phyloP scores from a whole-genome alignment of 208 protist species.

The Acanthamoeba lenticulata region DNA sequence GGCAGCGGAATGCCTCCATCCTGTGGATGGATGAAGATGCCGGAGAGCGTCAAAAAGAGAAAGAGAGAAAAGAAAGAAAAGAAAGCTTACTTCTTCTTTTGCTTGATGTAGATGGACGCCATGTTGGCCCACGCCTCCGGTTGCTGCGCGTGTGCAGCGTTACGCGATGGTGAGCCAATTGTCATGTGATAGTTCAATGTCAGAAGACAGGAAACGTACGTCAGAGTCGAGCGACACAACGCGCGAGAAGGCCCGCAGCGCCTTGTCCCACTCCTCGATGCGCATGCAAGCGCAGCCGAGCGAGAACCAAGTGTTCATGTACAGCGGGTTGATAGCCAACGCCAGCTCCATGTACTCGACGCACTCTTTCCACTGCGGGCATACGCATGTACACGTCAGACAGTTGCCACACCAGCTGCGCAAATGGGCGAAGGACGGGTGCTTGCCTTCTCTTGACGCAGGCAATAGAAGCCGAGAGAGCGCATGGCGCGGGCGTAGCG shows the following conservation, averaged over 20 bases:
- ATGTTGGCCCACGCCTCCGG: constrained; percentile 81
- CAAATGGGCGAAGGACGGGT: neutral
- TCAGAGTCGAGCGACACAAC: constrained; percentile 75
- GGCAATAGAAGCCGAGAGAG: constrained; percentile 63
- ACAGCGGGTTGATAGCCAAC: constrained; percentile 80
- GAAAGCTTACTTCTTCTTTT: constrained; percentile 65
- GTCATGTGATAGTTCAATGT: neutral
- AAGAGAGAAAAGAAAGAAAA: neutral
- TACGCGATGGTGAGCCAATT: neutral
- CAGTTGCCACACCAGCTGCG: neutral
- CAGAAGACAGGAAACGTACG: constrained; percentile 26
- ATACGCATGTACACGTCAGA: neutral
- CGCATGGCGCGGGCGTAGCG: constrained; percentile 76
- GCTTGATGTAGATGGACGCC: constrained; percentile 78
- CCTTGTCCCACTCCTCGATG: constrained; percentile 78
- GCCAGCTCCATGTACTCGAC: constrained; percentile 67
- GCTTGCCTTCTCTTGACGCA: constrained; percentile 70
- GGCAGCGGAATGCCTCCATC: constrained; percentile 63
- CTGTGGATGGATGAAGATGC: neutral
- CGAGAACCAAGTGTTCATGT: constrained; percentile 82
- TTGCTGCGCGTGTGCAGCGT: constrained; percentile 66
- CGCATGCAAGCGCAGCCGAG: constrained; percentile 80
- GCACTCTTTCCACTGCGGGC: constrained; percentile 58
- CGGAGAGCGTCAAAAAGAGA: neutral
- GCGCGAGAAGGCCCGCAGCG: constrained; percentile 71